Conservation (phyloP, 192 early-diverging fungal genomes). For the Backusella luteola region DNA sequence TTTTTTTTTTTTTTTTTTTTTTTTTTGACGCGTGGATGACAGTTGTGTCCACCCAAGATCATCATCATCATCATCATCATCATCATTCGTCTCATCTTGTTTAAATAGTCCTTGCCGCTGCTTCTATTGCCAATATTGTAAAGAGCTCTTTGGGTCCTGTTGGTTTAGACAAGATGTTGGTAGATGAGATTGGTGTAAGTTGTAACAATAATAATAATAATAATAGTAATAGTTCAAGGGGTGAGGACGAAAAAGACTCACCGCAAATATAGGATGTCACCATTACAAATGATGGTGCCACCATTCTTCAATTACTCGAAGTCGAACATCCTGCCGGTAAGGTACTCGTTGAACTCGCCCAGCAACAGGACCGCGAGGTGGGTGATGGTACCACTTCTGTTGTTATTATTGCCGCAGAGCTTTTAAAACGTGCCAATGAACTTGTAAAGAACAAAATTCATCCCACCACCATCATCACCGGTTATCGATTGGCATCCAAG, state of each 20-base stretch:
- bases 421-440: constrained; percentile 94
- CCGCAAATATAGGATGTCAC: constrained; percentile 80
- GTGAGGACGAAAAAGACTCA: neutral
- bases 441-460: constrained; percentile 99
- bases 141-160: constrained; percentile 99
- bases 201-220: neutral
- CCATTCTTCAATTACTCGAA: constrained; percentile 94
- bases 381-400: constrained; percentile 99
- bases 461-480: constrained; percentile 98
- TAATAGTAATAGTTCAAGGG: neutral
- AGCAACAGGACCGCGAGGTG: constrained; percentile 99
- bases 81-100: neutral
- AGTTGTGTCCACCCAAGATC: neutral
- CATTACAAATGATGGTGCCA: constrained; percentile 99
- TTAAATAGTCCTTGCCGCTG: constrained; percentile 84
- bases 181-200: constrained; percentile 97
- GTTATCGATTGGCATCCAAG: constrained; percentile 94
- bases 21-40: neutral
- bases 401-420: constrained; percentile 97
- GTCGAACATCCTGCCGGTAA: constrained; percentile 98
- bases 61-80: neutral
- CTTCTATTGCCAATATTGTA: constrained; percentile 97
- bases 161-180: constrained; percentile 99
- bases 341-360: constrained; percentile 96
- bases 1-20: neutral